Conservation (phyloP, 2,329 filamentous ascomycete species). For the Pestalotiopsis sp. region DNA sequence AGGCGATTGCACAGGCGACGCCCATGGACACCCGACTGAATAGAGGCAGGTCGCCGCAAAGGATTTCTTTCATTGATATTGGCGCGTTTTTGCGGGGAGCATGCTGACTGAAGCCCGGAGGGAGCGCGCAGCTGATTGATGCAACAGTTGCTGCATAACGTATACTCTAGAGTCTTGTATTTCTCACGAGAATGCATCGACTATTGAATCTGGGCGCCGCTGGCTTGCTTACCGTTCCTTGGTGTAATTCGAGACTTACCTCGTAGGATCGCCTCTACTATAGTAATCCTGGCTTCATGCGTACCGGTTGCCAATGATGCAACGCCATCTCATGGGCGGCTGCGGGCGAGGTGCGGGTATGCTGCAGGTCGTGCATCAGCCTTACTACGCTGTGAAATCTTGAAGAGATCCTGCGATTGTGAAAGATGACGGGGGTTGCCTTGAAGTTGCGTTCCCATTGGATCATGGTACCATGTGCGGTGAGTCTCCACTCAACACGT, state of each 20-base stretch:
- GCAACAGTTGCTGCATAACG: not conserved
- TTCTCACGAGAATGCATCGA: not conserved
- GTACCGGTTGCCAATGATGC: not conserved
- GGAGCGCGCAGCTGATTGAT: not conserved
- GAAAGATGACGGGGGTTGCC: not conserved
- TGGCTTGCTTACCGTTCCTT: not conserved
- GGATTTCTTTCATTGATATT: not conserved
- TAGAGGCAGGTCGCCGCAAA: not conserved
- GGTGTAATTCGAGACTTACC: not conserved
- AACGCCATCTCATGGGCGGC: not conserved
- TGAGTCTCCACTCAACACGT: not conserved
- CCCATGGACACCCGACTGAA: not conserved
- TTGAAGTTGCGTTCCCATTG: not conserved
- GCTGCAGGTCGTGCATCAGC: not conserved
- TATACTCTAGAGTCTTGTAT: not conserved
- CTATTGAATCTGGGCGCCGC: not conserved
- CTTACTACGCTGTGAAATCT: not conserved
- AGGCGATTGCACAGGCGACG: not conserved
- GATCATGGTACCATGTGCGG: not conserved
- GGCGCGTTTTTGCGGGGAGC: not conserved
- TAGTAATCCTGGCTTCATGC: not conserved
- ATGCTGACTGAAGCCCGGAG: not conserved
- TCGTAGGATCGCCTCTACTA: not conserved
- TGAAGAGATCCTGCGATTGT: not conserved
- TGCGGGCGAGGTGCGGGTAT: not conserved